Base-by-base conservation (phyloP, 495 filamentous ascomycete species). In the Clavariopsis aquatica region DNA sequence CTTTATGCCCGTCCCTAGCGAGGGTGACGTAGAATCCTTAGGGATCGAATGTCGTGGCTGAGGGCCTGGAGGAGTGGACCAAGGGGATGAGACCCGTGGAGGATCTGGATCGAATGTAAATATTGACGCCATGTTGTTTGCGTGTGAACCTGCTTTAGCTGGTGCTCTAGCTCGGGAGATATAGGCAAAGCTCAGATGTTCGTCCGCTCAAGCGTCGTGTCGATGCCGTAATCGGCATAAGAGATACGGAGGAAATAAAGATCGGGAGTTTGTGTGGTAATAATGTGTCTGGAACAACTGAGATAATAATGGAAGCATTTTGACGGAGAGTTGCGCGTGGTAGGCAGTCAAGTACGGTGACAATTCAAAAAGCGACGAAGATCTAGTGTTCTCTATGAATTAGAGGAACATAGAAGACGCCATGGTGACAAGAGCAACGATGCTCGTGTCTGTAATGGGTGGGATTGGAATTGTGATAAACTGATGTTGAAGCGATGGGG, bases 71-170 rank as follows among this genome's bases (percentile, higher is more conserved):
- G 78, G 80, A 17, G 80, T 83, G 38, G 87, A 81, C 94, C 94
- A 98, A 26, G 94, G 95, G 10, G 93, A 97, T 17, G 89, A 85
- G 27, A 96, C 89, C 75, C 91, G 80, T 4, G 91, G 89, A 36
- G 93, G 90, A 63, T 95, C 88, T 12, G 91, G 87, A 58, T 96
- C 91, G 72, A 88, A 98, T 0, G 93, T 96, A 76, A 98, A 98
- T 61, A 98, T 91, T 15, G 92, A 96, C 36, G 91, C 90, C 94
- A 98, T 98, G 10, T 24, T 38, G 38, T 9, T 8, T 17, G 38
- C 9, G 38, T 43, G 12, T 9, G 38, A 17, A n/a, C 12, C 38
- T 7, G 2, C 9, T 43, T 2, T n/a, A 17, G 38, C 9, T 43
- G 13, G 31, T 17, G 38, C 38, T n/a, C 38, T 9, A 17, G 3